Base-by-base conservation (phyloP, 345 rosid species). In the Turritis glabra region DNA sequence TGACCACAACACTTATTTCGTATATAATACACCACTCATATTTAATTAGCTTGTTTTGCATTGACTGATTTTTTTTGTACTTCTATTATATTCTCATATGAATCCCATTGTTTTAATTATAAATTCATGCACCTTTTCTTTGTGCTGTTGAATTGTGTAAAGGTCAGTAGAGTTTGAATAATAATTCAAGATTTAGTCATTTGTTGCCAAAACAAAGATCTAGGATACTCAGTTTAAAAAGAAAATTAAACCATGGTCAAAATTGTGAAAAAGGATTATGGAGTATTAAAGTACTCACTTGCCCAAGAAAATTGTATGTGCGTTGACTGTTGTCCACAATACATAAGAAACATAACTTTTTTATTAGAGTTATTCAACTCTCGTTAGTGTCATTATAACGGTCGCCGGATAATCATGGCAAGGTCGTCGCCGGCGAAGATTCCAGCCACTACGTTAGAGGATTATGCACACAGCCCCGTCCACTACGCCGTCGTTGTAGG, bases 401-500 rank as follows among this genome's bases (percentile, higher is more conserved):
- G 23, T 44, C 44, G 13, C 71, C 37, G 62, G 27, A 14, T 14
- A 47, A 23, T 4, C 66, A 88, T 88, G 88, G 76, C 90, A 6
- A 82, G 54, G 55, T 58, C 86, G 9, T 71, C 90, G 3, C 64
- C 84, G 71, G 60, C 56, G 65, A 53, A 90, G 29, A 73, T 29
- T 12, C 76, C 85, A 21, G 43, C 85, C 0, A 82, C 82, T 10
- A 87, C 84, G 21, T 74, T 89, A 11, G 83, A 83, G 51, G 88
- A 89, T 47, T 95, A 94, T 84, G 64, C 85, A 13, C 99, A 92
- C 73, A 86, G 99, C 63, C 92, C 97, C 1, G 72, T 89, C 43
- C 99, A 95, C 48, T 82, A 88, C 79, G 97, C 97, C 13, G 91
- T 92, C 72, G 89, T 77, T 37, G 53, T 85, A 30, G 84, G 97